Base-by-base conservation (phyloP, 2,329 filamentous ascomycete genomes). In the Pezicula neosporulosa region DNA sequence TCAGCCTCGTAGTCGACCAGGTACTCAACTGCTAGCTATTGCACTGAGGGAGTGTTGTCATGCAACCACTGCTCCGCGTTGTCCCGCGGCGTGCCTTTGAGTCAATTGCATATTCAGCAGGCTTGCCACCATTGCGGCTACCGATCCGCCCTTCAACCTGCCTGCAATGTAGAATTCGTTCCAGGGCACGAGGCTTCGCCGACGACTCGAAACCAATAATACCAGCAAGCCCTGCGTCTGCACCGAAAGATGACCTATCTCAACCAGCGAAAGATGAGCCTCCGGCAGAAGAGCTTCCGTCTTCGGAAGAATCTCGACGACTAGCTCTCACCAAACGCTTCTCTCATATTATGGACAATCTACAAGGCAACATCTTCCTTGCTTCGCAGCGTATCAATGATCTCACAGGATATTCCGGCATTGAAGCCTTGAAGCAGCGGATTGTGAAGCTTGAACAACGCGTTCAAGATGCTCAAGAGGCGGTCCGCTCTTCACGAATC, bases 341-440 rank as follows among this genome's bases (percentile, higher is more conserved):
- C 66, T 82, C 81, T 44, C 70, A 79, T 51, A 74, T 95, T 66
- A 95, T 97, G 89, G 94, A 99, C 72, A 85, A 89, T 57, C 69
- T 97, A 18, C 90, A 97, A 66, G 82, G 86, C 30, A 91, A 93
- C 61, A 80, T 95, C 43, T 87, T 96, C 57, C 81, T 87, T 47
- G 92, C 92, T 4, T 90, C 90, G 2, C 89, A 94, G 67, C 87
- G 89, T 53, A 82, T 99, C 70, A 99, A 97, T 70, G 90, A 92
- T 63, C 82, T 97, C 49, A 99, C 94, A 2, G 94, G 94, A 58
- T 99, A 97, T 75, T 88, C 89, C 1, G 85, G 87, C 41, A 97
- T 99, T 68, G 92, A 97, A 69, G 76, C 82, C 21, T 81, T 99
- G 60, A 95, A 96, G 67, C 72, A 75, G 9, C 83, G 88, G 52